Evolutionary conservation across 768 basidiomycete species (phyloP).

Genomic region (Tricholoma sp.): DNA sequence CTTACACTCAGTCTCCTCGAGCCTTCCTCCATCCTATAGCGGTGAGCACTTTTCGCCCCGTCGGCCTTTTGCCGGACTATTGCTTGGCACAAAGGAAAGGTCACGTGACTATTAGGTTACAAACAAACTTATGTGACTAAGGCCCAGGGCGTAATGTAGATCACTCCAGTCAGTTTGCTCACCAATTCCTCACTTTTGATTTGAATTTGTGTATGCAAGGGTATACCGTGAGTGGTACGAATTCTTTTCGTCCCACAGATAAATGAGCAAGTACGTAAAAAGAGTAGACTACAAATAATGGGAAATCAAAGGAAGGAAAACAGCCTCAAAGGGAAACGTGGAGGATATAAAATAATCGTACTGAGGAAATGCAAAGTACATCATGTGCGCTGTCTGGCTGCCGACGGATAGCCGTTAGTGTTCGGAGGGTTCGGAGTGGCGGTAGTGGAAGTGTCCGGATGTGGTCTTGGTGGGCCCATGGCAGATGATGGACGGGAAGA

Average conservation of each 20-base stretch:
- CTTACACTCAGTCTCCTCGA: no score
- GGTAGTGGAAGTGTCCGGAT: conserved; percentile 36
- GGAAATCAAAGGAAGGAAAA: conserved; percentile 34
- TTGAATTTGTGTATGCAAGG: conserved; percentile 30
- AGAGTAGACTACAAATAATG: conserved; percentile 62
- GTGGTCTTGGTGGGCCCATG: conserved; percentile 37
- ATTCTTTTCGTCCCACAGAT: conserved; percentile 49
- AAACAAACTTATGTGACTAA: no score
- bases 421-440: conserved; percentile 33
- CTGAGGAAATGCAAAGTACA: conserved; percentile 21
- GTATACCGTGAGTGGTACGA: conserved; percentile 56
- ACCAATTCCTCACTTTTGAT: background rate
- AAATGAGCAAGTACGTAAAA: conserved; percentile 30
- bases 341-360: conserved; percentile 19
- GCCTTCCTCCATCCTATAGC: no score
- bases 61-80: no score
- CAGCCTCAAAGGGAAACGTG: conserved; percentile 20
- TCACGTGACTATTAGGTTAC: no score
- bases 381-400: conserved; percentile 49
- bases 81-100: no score
- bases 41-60: no score
- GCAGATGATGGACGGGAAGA: conserved; percentile 50
- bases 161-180: no score
- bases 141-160: background rate
- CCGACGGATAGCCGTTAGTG: conserved; percentile 45